Evolutionary conservation across 805 yeast genomes (phyloP).

Genomic region (Wickerhamomyces sydowiorum): DNA sequence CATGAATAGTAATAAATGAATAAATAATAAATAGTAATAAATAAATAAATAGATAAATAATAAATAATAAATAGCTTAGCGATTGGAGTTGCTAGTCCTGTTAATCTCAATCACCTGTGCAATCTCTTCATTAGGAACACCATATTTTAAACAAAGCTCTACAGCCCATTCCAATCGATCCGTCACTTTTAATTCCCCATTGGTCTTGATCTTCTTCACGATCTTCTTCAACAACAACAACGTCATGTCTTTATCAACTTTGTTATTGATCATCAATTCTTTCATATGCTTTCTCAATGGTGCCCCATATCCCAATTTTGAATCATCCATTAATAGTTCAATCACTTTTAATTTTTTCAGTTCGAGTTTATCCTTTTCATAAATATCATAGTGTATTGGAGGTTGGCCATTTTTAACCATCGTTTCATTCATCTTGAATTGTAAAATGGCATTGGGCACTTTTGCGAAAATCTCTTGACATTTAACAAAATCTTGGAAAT

Average conservation of each 20-base stretch:
- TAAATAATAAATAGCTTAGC: neutral
- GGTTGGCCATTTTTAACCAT: neutral
- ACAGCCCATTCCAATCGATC: constrained; percentile 7
- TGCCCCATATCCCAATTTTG: neutral
- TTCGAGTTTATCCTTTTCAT: neutral
- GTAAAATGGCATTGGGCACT: neutral
- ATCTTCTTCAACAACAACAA: constrained; percentile 4
- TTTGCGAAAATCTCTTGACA: neutral
- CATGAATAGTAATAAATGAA: neutral
- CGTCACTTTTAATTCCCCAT: constrained; percentile 2
- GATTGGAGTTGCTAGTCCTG: neutral
- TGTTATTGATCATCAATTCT: neutral
- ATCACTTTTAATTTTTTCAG: neutral
- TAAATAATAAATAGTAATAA: constrained; percentile 4
- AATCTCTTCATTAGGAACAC: constrained; percentile 1
- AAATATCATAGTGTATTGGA: neutral
- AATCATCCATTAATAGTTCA: neutral
- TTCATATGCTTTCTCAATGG: neutral
- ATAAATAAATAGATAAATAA: constrained; percentile 3
- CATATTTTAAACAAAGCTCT: constrained; percentile 2
- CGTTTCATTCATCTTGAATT: neutral
- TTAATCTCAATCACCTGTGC: neutral
- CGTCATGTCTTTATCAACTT: neutral
- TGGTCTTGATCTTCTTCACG: neutral
- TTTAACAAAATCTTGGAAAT: neutral